phyloP scores from a whole-genome alignment of 2,329 filamentous ascomycete genomes.

The Claviceps humidiphila region DNA sequence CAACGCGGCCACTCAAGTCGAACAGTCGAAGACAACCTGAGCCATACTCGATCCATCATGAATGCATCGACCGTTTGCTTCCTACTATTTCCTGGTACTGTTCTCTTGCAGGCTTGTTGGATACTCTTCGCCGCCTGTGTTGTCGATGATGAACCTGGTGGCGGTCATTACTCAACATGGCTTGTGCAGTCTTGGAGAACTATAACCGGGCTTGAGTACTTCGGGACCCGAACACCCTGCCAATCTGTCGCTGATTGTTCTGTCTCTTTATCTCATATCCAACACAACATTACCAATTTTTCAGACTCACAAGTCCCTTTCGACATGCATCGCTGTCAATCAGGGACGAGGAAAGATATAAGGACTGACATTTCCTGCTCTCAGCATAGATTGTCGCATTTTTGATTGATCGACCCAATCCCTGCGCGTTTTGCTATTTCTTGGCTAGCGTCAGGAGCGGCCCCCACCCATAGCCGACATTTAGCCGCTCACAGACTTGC shows the following conservation, averaged over 20 bases:
- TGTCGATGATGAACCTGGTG: not conserved
- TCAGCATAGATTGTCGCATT: conserved; percentile 2
- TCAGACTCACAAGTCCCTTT: not conserved
- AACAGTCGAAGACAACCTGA: not conserved
- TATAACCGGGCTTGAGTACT: not conserved
- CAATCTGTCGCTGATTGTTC: not conserved
- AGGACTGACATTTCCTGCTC: conserved; percentile 2
- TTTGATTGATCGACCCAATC: conserved; percentile 3
- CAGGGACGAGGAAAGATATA: not conserved
- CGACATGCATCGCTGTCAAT: not conserved
- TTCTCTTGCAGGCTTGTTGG: not conserved
- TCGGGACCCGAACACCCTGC: not conserved
- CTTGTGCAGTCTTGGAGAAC: not conserved
- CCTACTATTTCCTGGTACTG: not conserved
- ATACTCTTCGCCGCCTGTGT: not conserved
- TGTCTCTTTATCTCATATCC: not conserved
- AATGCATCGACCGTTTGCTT: not conserved
- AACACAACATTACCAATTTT: not conserved
- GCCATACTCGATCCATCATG: not conserved
- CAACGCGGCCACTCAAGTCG: not conserved
- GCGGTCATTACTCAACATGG: not conserved
- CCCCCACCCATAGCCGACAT: conserved; percentile 3
- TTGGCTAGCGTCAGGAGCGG: conserved; percentile 5
- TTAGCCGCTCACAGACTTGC: conserved; percentile 6
- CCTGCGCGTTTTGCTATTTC: conserved; percentile 5